A percentile compares a stretch with the other conserved stretches of the same genome.
Conservation (phyloP, 371 early-diverging fungal genomes). For the Mortierella sp. region DNA sequence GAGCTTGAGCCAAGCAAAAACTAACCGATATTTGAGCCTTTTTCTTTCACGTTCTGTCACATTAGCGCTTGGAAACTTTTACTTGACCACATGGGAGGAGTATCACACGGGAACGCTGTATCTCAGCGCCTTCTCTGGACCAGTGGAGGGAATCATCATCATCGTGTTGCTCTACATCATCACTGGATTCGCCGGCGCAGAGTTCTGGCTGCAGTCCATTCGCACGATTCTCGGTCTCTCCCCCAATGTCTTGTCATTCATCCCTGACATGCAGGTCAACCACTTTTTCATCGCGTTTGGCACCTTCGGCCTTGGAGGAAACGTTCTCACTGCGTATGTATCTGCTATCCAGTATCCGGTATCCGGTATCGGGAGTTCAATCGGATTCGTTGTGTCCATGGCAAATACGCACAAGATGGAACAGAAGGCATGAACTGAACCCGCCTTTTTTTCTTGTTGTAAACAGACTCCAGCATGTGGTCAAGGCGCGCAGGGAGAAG, state of each 20-base stretch:
- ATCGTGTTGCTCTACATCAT: constrained; percentile 68
- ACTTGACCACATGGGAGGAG: constrained; percentile 95
- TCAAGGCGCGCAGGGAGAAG: constrained; percentile 61
- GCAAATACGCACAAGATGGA: no score
- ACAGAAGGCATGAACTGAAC: no score
- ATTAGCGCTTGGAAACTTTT: constrained; percentile 86
- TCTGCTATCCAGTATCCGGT: neutral
- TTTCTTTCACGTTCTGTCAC: constrained; percentile 52
- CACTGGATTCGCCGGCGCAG: constrained; percentile 77
- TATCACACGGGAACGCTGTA: constrained; percentile 94
- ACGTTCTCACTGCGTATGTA: constrained; percentile 68
- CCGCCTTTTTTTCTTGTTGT: constrained; percentile 2
- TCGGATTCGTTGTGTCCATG: neutral
- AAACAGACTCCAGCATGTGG: constrained; percentile 65
- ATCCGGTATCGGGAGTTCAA: neutral
- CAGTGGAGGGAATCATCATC: constrained; percentile 95
- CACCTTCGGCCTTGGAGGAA: constrained; percentile 64
- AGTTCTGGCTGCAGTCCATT: constrained; percentile 55
- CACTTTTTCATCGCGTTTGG: constrained; percentile 70
- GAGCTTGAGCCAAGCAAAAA: no score
- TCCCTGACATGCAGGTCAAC: constrained; percentile 69
- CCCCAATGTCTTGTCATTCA: constrained; percentile 43
- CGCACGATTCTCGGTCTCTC: constrained; percentile 34
- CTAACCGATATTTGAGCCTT: no score
- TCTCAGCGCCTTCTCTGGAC: constrained; percentile 94